These are phyloP conservation scores for Hibiscus tridactylites DNA, from an alignment of 345 rosid genomes.

Conservation along the genomic window DNA sequence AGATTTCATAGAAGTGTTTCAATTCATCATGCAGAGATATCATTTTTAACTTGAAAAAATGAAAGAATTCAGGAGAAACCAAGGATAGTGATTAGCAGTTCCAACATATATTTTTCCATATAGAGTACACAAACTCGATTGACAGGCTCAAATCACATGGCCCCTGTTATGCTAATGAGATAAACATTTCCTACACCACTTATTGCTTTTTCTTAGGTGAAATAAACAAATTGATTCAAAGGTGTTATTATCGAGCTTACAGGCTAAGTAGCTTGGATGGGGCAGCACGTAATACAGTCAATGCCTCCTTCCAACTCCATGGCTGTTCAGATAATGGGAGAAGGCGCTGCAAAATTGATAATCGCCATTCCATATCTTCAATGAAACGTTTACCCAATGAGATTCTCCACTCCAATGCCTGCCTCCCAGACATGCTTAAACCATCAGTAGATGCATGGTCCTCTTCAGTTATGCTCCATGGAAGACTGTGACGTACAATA, in stretches of 20 bases:
- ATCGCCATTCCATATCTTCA: constrained; percentile 97
- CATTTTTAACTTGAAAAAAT: background rate
- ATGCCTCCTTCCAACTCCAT: constrained; percentile 91
- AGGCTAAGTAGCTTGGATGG: constrained; percentile 90
- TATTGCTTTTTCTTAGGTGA: background rate
- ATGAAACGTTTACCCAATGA: constrained; percentile 57
- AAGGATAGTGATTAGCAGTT: background rate
- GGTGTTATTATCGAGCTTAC: constrained; percentile 38
- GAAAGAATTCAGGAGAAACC: background rate
- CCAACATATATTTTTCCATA: background rate
- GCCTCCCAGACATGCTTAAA: constrained; percentile 45
- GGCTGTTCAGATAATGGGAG: constrained; percentile 79
- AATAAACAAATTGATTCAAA: constrained; percentile 8
- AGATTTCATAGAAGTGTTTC: background rate
- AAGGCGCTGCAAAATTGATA: constrained; percentile 86
- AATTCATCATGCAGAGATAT: background rate
- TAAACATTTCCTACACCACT: background rate
- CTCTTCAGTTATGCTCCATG: constrained; percentile 40
- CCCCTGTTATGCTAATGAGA: background rate
- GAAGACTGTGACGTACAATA: constrained; percentile 61
- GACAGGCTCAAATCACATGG: background rate
- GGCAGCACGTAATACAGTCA: constrained; percentile 78
- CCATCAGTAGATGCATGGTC: constrained; percentile 48
- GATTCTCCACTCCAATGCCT: constrained; percentile 91
- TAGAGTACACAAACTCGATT: background rate